These are phyloP conservation scores for Penicillium sp. DNA, from an alignment of 2,329 filamentous ascomycete genomes.

Conservation along the genomic window DNA sequence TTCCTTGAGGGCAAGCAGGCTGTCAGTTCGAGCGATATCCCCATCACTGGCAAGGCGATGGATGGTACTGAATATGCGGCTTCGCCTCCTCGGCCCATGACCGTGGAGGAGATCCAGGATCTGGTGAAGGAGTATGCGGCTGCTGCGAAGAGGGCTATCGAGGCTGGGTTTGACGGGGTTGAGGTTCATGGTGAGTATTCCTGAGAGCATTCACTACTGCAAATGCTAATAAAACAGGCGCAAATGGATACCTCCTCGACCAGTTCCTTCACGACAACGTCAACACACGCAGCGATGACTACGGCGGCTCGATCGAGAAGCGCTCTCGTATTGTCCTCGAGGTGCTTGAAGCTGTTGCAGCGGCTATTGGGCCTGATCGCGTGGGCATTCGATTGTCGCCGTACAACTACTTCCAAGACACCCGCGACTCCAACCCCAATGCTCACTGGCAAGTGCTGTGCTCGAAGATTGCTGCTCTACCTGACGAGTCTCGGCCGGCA, in stretches of 20 bases:
- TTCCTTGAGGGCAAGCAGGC: constrained; percentile 32
- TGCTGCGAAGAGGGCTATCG: constrained; percentile 41
- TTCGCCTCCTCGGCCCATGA: constrained; percentile 32
- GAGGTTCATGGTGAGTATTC: constrained; percentile 40
- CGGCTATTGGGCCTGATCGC: constrained; percentile 44
- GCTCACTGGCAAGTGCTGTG: constrained; percentile 46
- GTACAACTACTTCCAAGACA: constrained; percentile 56
- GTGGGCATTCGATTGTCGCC: constrained; percentile 57
- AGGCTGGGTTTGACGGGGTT: constrained; percentile 50
- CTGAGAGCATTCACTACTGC: too few species aligned
- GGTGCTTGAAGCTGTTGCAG: constrained; percentile 48
- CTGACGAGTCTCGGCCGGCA: constrained; percentile 31
- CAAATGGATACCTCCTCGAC: constrained; percentile 62
- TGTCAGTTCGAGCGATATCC: constrained; percentile 28
- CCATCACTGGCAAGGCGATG: constrained; percentile 38
- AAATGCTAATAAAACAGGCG: constrained; percentile 39
- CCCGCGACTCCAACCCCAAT: constrained; percentile 43
- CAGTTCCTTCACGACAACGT: constrained; percentile 58
- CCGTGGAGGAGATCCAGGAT: constrained; percentile 37
- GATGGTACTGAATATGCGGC: constrained; percentile 32
- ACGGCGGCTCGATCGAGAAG: constrained; percentile 48
- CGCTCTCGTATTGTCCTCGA: constrained; percentile 51
- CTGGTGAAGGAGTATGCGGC: constrained; percentile 37
- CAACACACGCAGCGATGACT: constrained; percentile 51
- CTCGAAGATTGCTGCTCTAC: constrained; percentile 37